Evolutionary conservation across 2,329 filamentous ascomycete genomes (phyloP), one percentile per base, ranked within the genome.

Genomic region (Colletotrichum tofieldiae): DNA sequence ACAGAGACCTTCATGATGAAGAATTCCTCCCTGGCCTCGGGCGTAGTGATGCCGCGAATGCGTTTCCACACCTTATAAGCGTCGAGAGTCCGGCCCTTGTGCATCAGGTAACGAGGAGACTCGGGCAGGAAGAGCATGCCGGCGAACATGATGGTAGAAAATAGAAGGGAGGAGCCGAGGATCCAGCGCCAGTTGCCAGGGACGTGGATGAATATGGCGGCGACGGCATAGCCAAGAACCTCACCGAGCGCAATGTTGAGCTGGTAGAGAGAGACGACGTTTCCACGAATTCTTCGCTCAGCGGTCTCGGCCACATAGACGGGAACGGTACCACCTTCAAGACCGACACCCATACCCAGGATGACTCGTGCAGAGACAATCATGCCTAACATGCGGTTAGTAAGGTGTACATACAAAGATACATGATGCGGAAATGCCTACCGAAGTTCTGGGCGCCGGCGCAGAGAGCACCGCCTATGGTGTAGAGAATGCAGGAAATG

Each of bases 171-270:
- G 1, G 90, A 93, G 5, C 92, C 92, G 1, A 94, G 88, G 72
- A 94, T 94, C 79, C 90, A 93, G 47, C 92, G 87, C 92, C 92
- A 94, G 82, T 91, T 92, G 20, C 92, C 92, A 0, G 83, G 81
- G 2, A 94, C 91, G n/a, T 84, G 87, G 73, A 93, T 84, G 80
- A 94, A 94, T 68, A 94, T 93, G 58, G 92, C 92, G 0, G 90
- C 92, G 1, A 94, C 88, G 6, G 90, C 92, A 72, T 94, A 94
- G 2, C 92, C 93, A 1, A 94, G 84, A 2, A 94, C 92, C 76
- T 94, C 92, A 37, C 92, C 92, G 0, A 94, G 85, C 0, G 93
- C 93, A 77, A 94, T 94, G 81, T 93, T 93, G 81, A 94, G 89
- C 78, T 94, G 93, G 79, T 94, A 94, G 0, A 94, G 84, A 0